A percentile compares a stretch with the other conserved stretches of the same genome.
phyloP scores from a whole-genome alignment of 129 eudicot species.

The Centella asiatica region DNA sequence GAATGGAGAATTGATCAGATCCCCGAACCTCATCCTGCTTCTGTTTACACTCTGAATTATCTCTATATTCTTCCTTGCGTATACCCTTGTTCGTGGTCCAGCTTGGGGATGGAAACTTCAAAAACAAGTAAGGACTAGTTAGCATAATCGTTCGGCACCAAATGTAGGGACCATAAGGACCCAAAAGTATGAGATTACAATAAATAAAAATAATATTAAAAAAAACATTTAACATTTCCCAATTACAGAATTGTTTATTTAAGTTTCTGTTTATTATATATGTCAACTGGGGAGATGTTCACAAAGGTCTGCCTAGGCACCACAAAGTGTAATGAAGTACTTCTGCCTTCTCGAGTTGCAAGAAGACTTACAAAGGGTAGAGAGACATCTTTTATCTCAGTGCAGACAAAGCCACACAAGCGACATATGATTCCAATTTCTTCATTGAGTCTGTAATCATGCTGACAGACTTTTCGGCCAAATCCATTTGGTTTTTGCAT shows the following conservation, averaged over 20 bases:
- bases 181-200: not conserved
- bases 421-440: constrained; percentile 73
- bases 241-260: not conserved
- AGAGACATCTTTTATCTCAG: constrained; percentile 78
- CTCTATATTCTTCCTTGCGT: constrained; percentile 29
- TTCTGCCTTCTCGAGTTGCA: not conserved
- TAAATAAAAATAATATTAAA: not conserved
- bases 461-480: constrained; percentile 43
- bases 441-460: constrained; percentile 77
- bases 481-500: constrained; percentile 22
- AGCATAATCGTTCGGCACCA: not conserved
- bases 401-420: constrained; percentile 71
- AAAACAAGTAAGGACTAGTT: not conserved
- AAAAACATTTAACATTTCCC: not conserved
- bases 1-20: constrained; percentile 38
- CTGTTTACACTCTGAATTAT: constrained; percentile 35
- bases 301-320: not conserved
- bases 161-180: not conserved
- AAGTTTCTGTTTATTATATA: not conserved
- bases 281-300: not conserved
- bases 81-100: constrained; percentile 43
- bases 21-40: constrained; percentile 38
- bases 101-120: constrained; percentile 46
- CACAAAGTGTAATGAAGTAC: not conserved
- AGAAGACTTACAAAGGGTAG: constrained; percentile 71